These are phyloP conservation scores for Phytophthora syringae DNA, from an alignment of 352 stramenopile species.

Conservation along the genomic window DNA sequence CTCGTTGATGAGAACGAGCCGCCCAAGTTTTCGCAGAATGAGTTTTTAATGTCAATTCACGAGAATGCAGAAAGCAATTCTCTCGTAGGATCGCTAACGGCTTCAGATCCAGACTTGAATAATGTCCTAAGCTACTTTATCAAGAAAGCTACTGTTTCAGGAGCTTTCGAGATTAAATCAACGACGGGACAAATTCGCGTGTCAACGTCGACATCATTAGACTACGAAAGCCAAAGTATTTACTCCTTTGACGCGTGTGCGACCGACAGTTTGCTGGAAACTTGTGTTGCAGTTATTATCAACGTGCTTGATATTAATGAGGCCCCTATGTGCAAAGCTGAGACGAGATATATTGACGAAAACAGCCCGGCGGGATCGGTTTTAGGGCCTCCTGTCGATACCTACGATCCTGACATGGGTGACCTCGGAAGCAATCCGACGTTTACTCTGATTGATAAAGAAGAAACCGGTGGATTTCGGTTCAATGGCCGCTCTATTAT, in stretches of 20 bases:
- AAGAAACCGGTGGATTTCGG: constrained; percentile 11
- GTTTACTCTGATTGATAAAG: constrained; percentile 12
- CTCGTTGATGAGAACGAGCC: constrained; percentile 31
- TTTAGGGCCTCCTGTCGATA: constrained; percentile 16
- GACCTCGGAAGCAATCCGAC: constrained; percentile 6
- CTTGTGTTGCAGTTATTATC: constrained; percentile 5
- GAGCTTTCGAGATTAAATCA: constrained; percentile 13
- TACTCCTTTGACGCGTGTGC: constrained; percentile 21
- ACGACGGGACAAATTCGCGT: constrained; percentile 9
- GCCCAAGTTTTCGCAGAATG: constrained; percentile 19
- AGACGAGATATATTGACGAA: constrained; percentile 25
- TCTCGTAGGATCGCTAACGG: constrained; percentile 10
- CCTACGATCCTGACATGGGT: constrained; percentile 15
- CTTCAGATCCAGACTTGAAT: constrained; percentile 23
- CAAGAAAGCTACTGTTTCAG: neutral
- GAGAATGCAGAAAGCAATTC: constrained; percentile 20
- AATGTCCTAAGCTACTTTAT: constrained; percentile 16
- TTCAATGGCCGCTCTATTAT: constrained; percentile 23
- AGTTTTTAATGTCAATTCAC: constrained; percentile 9
- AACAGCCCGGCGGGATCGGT: constrained; percentile 25
- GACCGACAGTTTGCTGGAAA: constrained; percentile 18
- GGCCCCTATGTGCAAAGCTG: constrained; percentile 17
- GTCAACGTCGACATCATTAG: constrained; percentile 1
- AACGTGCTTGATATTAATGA: constrained; percentile 30
- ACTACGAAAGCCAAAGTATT: constrained; percentile 20